Evolutionary conservation across 768 basidiomycete genomes (phyloP).

Genomic region (Mycena maculata): DNA sequence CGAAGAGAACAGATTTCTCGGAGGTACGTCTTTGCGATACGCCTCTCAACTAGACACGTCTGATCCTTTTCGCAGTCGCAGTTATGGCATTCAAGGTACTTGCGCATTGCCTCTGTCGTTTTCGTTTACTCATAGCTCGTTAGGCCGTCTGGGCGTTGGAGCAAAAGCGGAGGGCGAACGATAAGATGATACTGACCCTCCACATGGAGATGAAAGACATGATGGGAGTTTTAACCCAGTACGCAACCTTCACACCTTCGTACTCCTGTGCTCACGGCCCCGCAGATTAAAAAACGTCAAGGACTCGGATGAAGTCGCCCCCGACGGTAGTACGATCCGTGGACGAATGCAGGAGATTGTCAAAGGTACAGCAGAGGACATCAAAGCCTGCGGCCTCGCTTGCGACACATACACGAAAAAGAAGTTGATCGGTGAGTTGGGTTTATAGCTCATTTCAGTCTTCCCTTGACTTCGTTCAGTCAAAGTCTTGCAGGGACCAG

Average conservation of each 20-base stretch:
- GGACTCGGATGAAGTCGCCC: conserved; percentile 33
- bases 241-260: background rate
- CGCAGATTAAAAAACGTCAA: conserved; percentile 37
- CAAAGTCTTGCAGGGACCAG: conserved; percentile 45
- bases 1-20: conserved; percentile 34
- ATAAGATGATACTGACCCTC: conserved; percentile 49
- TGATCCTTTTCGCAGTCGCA: conserved; percentile 23
- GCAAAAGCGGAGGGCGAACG: conserved; percentile 53
- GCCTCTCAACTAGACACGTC: background rate
- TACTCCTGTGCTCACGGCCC: background rate
- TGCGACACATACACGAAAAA: conserved; percentile 52
- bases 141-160: conserved; percentile 54
- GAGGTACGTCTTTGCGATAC: conserved; percentile 30
- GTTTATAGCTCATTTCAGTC: background rate
- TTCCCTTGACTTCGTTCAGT: conserved; percentile 25
- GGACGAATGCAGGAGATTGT: conserved; percentile 41
- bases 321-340: conserved; percentile 40
- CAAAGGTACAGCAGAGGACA: conserved; percentile 43
- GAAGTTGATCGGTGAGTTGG: conserved; percentile 38
- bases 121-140: conserved; percentile 39
- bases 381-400: conserved; percentile 44
- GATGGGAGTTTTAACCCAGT: conserved; percentile 51
- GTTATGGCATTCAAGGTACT: conserved; percentile 36
- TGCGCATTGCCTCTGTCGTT: background rate
- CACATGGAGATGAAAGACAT: conserved; percentile 54